Evolutionary conservation across 1,139 yeast species (phyloP).

Genomic region (Saccharomyces hybrid): DNA sequence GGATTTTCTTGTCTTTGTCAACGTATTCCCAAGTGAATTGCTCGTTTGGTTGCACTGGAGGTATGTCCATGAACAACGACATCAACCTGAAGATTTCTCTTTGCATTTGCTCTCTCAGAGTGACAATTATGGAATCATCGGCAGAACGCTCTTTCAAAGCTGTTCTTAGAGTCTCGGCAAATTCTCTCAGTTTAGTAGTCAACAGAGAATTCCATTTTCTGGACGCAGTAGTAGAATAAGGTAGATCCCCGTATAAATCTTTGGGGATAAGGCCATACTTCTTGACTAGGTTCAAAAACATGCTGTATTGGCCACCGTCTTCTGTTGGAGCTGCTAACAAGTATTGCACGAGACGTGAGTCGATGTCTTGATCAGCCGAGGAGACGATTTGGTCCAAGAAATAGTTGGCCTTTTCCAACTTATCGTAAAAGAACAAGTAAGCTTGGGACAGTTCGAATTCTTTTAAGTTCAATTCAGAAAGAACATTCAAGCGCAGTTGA

Average conservation of each 20-base stretch:
- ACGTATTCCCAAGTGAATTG: constrained; percentile 64
- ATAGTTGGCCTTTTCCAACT: constrained; percentile 66
- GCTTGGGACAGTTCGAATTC: constrained; percentile 71
- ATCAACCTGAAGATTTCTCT: constrained; percentile 56
- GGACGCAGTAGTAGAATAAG: constrained; percentile 53
- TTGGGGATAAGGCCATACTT: constrained; percentile 78
- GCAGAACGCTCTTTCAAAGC: constrained; percentile 44
- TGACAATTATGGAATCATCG: constrained; percentile 29
- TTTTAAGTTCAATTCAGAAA: constrained; percentile 55
- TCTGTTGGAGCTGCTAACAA: constrained; percentile 55
- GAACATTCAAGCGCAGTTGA: constrained; percentile 55
- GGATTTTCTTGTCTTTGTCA: constrained; percentile 63
- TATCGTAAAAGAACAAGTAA: constrained; percentile 65
- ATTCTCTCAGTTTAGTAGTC: constrained; percentile 65
- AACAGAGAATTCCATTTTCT: constrained; percentile 52
- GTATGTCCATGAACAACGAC: constrained; percentile 63
- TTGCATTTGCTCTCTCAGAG: constrained; percentile 45
- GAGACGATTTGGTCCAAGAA: constrained; percentile 69
- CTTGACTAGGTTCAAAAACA: constrained; percentile 65
- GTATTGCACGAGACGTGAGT: constrained; percentile 59
- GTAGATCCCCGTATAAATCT: constrained; percentile 57
- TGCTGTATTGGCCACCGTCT: constrained; percentile 85
- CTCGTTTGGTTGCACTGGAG: constrained; percentile 61
- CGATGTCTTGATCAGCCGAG: constrained; percentile 56
- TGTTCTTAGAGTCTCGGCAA: constrained; percentile 58